phyloP scores from a whole-genome alignment of 352 stramenopile genomes.

The Pythium scleroteichum region DNA sequence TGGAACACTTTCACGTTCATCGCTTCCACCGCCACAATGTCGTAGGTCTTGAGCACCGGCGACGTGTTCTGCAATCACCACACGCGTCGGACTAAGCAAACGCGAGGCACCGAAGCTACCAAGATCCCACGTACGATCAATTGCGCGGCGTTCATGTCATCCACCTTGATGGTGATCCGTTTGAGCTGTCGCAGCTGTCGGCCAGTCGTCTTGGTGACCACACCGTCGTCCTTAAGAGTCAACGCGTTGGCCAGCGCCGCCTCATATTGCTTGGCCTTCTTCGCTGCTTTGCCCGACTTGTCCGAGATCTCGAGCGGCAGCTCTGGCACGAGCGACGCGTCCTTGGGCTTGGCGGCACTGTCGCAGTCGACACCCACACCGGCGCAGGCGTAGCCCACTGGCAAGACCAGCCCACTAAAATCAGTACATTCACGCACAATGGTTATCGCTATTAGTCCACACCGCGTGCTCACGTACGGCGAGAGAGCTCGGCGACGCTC shows the following conservation, averaged over 20 bases:
- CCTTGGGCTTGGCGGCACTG: slow-evolving; percentile 52
- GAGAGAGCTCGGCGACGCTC: slow-evolving; percentile 57
- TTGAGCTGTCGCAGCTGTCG: slow-evolving; percentile 55
- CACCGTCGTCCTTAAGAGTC: slow-evolving; percentile 34
- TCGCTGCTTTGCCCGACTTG: slow-evolving; percentile 45
- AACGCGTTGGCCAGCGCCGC: slow-evolving; percentile 39
- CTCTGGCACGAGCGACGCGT: slow-evolving; percentile 30
- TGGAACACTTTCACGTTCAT: slow-evolving; percentile 75
- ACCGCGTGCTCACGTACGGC: slow-evolving; percentile 39
- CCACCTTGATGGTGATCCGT: slow-evolving; percentile 73
- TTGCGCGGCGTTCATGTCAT: slow-evolving; percentile 68
- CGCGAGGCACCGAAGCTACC: too few relatives aligned
- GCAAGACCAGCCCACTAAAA: background rate
- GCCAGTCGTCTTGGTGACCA: slow-evolving; percentile 25
- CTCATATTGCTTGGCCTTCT: slow-evolving; percentile 72
- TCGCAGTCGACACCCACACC: slow-evolving; percentile 67
- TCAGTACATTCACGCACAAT: background rate
- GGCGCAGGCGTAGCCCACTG: slow-evolving; percentile 69
- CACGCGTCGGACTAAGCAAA: background rate
- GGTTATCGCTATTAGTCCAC: background rate
- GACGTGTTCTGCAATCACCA: slow-evolving; percentile 41
- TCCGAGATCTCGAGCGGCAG: slow-evolving; percentile 37
- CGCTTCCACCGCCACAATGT: slow-evolving; percentile 75
- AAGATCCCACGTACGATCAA: slow-evolving; percentile 55
- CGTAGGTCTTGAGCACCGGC: slow-evolving; percentile 63